Base-by-base conservation (phyloP, 345 rosid genomes). In the Salix viminalis region DNA sequence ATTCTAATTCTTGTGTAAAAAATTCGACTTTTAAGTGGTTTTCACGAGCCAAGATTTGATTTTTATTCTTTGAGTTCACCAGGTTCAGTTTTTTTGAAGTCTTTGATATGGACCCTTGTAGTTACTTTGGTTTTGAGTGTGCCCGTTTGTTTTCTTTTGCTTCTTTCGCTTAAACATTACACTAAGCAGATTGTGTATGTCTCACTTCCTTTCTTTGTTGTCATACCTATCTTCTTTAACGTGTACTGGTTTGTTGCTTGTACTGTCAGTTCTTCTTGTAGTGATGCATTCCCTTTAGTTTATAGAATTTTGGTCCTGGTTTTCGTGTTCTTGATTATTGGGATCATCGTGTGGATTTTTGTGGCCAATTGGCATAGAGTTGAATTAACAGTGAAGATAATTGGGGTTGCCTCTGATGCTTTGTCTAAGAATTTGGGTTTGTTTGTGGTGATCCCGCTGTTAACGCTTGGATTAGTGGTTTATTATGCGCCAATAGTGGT, bases 181-280 rank as follows among this genome's bases (percentile, higher is more conserved):
- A 83, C 98, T 39, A 95, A 91, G 73, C 94, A 95, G 83, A 74
- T 95, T 30, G 99, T 95, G 23, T 95, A 93, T 79, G 85, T 73
- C 65, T 89, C 87, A 2, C 89, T 95, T 52, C 98, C 99, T 61
- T 90, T 93, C 86, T 88, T 95, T 54, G 76, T 95, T 66, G 15
- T 91, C 30, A 70, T 93, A 50, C 99, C 97, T 0, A 44, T 90
- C 42, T 90, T 93, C 75, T 86, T 95, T 69, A 86, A 95, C 76
- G 78, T 95, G 58, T 95, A 93, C 62, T 95, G 98, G 99, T 95
- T 95, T 50, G 94, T 90, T 50, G 94, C 96, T 19, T 95, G 99
- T 81, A 90, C 92, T 50, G 68, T 91, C 67, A 85, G 86, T 71
- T 84, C 96, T 37, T 85, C 92, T 78, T 95, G 98, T 65, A 84